Conservation (phyloP, 176 grass and related monocot species). For the Oryza australiensis region DNA sequence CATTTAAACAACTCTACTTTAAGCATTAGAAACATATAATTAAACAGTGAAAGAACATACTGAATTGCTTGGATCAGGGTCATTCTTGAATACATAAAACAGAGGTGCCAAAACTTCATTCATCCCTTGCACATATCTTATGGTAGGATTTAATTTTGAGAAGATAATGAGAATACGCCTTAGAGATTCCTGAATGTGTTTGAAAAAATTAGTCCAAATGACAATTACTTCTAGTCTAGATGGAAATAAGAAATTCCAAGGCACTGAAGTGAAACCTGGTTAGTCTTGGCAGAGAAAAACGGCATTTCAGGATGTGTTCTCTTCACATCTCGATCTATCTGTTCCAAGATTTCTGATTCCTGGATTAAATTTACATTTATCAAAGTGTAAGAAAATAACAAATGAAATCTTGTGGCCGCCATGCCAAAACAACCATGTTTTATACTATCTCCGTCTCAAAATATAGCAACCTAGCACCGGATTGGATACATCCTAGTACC, state of each 20-base stretch:
- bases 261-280: slow-evolving; percentile 44
- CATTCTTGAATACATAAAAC: slow-evolving; percentile 73
- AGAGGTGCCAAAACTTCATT: slow-evolving; percentile 96
- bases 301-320: slow-evolving; percentile 86
- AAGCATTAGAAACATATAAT: background rate
- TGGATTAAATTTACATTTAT: slow-evolving; percentile 39
- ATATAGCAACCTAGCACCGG: too few species aligned
- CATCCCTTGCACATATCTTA: slow-evolving; percentile 98
- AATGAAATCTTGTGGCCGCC: background rate
- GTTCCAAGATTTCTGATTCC: slow-evolving; percentile 83
- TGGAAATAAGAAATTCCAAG: slow-evolving; percentile 16
- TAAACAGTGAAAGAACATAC: slow-evolving; percentile 44
- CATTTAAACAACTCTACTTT: background rate
- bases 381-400: background rate
- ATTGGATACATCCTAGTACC: too few species aligned
- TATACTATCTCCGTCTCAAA: too few species aligned
- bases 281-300: slow-evolving; percentile 72
- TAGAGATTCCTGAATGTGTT: slow-evolving; percentile 70
- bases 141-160: slow-evolving; percentile 87
- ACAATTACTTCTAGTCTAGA: slow-evolving; percentile 9
- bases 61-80: slow-evolving; percentile 51
- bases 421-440: slow-evolving; percentile 25
- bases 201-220: slow-evolving; percentile 34
- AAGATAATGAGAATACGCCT: slow-evolving; percentile 88
- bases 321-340: slow-evolving; percentile 90